Evolutionary conservation across 78 protist genomes (phyloP).

Genomic region (Ministeria vibrans): DNA sequence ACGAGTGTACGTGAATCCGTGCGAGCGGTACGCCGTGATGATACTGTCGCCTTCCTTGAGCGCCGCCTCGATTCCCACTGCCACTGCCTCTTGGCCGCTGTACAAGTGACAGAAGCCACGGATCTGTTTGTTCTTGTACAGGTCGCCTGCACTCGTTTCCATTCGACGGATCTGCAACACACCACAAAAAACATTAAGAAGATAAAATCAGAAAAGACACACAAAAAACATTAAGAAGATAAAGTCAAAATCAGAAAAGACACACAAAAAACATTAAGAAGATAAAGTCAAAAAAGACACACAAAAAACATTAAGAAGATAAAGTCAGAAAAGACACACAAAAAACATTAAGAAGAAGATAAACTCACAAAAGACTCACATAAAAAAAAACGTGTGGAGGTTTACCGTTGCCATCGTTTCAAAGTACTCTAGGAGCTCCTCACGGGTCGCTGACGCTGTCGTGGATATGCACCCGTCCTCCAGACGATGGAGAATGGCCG

Average conservation of each 20-base stretch:
- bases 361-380: no score
- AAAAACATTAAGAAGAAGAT: no score
- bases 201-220: no score
- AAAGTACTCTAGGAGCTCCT: background rate
- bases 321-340: no score
- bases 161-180: conserved; percentile 25
- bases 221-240: no score
- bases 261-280: no score
- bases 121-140: conserved; percentile 41
- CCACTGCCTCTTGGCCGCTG: conserved; percentile 89
- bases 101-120: conserved; percentile 95
- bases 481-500: background rate
- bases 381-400: no score
- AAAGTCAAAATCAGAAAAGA: no score
- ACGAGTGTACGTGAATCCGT: conserved; percentile 67
- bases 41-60: conserved; percentile 57
- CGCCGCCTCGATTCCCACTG: conserved; percentile 76
- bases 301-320: no score
- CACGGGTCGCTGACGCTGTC: background rate
- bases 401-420: no score
- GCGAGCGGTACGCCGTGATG: conserved; percentile 92
- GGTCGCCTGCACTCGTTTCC: conserved; percentile 29
- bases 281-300: no score
- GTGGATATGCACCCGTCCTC: background rate
- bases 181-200: no score